phyloP scores from a whole-genome alignment of 1,284 basidiomycete genomes.

The Rhizoctonia solani region DNA sequence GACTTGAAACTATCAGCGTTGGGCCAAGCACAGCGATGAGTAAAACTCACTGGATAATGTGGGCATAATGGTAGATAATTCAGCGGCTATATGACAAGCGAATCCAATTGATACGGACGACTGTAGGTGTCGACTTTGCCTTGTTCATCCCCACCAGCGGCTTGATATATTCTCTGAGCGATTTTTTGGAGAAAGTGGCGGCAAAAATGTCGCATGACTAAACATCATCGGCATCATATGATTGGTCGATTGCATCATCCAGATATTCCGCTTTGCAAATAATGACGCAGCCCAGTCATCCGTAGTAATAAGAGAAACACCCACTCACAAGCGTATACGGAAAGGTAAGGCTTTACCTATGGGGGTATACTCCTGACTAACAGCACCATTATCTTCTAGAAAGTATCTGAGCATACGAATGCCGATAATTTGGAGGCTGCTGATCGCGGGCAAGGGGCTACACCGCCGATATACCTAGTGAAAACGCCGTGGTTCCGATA shows the following conservation, averaged over 20 bases:
- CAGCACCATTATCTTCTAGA: too few relatives aligned
- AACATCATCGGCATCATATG: conserved; percentile 14
- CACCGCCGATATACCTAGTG: too few relatives aligned
- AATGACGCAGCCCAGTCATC: too few relatives aligned
- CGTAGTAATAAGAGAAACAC: neutral
- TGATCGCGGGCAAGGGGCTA: too few relatives aligned
- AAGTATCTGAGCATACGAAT: too few relatives aligned
- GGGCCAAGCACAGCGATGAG: neutral
- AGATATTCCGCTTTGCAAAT: neutral
- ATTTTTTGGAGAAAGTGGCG: conserved; percentile 10
- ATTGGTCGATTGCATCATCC: neutral
- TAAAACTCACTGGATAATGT: neutral
- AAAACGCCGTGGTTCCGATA: too few relatives aligned
- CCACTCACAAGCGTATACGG: neutral
- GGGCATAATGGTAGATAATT: conserved; percentile 12
- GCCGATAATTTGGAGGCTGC: too few relatives aligned
- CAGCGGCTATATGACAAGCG: neutral
- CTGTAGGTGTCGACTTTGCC: neutral
- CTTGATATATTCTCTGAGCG: conserved; percentile 5
- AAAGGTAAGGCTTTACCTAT: too few relatives aligned
- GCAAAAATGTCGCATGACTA: conserved; percentile 26
- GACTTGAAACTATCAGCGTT: conserved; percentile 6
- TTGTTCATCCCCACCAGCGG: neutral
- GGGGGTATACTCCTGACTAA: too few relatives aligned
- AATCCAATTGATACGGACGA: neutral